Conservation (phyloP, 179 eudicot species). For the Beta lomatogona region DNA sequence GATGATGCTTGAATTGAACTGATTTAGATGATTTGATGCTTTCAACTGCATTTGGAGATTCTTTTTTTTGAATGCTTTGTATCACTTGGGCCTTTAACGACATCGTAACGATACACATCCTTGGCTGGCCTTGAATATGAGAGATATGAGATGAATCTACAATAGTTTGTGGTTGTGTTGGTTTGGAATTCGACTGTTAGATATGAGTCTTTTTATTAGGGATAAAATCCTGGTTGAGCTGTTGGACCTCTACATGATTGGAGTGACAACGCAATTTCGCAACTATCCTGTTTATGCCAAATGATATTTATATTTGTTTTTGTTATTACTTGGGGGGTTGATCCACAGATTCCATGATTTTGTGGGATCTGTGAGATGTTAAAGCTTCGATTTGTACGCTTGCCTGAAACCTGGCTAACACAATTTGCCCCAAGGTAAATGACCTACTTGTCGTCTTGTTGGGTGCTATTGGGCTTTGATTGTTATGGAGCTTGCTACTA, state of each 20-base stretch:
- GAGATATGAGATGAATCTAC: conserved; percentile 17
- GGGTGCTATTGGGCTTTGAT: conserved; percentile 15
- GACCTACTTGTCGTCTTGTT: conserved; percentile 36
- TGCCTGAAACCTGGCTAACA: conserved; percentile 36
- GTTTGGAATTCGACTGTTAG: conserved; percentile 21
- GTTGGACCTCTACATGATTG: conserved; percentile 26
- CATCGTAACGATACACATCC: neutral
- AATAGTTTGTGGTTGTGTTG: conserved; percentile 9
- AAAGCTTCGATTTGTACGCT: conserved; percentile 29
- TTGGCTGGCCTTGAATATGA: neutral
- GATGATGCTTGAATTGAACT: neutral
- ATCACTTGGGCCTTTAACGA: neutral
- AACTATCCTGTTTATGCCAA: conserved; percentile 3
- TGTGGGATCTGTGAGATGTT: conserved; percentile 25
- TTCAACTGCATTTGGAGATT: conserved; percentile 8
- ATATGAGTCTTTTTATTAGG: conserved; percentile 6
- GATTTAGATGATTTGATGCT: neutral
- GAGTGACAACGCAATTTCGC: conserved; percentile 14
- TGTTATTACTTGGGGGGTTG: conserved; percentile 11
- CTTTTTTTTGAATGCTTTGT: conserved; percentile 3
- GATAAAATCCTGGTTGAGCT: conserved; percentile 2
- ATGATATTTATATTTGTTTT: conserved; percentile 11
- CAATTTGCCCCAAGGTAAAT: conserved; percentile 42
- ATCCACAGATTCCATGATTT: conserved; percentile 19
- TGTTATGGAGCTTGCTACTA: neutral